Conservation (phyloP, 1,139 yeast genomes). For the Taphrina communis region DNA sequence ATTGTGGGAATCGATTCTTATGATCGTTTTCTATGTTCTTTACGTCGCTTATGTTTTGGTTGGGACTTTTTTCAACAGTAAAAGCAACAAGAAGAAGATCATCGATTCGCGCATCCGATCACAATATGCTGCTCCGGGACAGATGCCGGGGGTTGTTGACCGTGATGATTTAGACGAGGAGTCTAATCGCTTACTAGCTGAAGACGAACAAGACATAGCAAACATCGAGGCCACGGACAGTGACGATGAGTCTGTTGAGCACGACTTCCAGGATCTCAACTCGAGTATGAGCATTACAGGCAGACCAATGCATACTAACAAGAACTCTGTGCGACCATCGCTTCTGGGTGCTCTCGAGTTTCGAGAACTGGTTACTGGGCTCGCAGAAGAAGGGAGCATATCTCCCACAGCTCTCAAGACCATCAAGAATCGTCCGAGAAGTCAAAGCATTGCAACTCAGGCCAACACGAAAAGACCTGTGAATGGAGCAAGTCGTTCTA, state of each 20-base stretch:
- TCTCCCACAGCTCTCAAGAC: conserved; percentile 15
- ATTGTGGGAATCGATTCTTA: conserved; percentile 56
- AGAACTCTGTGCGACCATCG: conserved; percentile 54
- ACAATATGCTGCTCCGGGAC: conserved; percentile 20
- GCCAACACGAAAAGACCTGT: background rate
- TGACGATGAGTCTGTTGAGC: conserved; percentile 25
- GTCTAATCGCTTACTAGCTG: conserved; percentile 1
- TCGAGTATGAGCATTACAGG: conserved; percentile 39
- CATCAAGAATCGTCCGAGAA: conserved; percentile 16
- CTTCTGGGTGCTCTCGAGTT: conserved; percentile 56
- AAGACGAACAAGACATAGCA: conserved; percentile 9
- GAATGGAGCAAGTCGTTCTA: background rate
- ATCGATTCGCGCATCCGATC: conserved; percentile 30
- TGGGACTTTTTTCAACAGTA: conserved; percentile 33
- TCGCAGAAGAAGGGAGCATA: conserved; percentile 14
- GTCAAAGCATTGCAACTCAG: conserved; percentile 11
- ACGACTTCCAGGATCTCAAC: conserved; percentile 30
- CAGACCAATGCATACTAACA: conserved; percentile 11
- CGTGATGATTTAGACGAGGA: conserved; percentile 33
- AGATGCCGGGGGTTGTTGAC: conserved; percentile 1
- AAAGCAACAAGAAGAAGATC: conserved; percentile 12
- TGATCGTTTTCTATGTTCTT: conserved; percentile 63
- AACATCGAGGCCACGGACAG: conserved; percentile 13
- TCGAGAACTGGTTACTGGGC: conserved; percentile 48
- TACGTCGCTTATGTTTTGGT: conserved; percentile 54